phyloP scores from a whole-genome alignment of 306 rosid genomes.

The Quercus parvula region DNA sequence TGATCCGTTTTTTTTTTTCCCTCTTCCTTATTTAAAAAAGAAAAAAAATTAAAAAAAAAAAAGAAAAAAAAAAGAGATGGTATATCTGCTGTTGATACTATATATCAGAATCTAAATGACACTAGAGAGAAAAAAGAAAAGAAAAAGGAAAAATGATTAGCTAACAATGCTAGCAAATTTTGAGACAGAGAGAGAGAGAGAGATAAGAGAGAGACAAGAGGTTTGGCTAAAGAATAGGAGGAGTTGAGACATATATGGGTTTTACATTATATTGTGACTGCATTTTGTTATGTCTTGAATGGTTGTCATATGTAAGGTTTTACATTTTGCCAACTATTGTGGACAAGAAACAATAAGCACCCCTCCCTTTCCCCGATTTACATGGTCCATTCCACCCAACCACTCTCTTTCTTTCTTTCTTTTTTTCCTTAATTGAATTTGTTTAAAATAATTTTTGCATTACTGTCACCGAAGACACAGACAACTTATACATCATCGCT shows the following conservation, averaged over 20 bases:
- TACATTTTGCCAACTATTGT: conserved; percentile 31
- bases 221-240: conserved; percentile 22
- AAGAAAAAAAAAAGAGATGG: no score
- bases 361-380: conserved; percentile 18
- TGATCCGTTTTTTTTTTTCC: not conserved
- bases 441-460: no score
- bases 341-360: conserved; percentile 21
- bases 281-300: conserved; percentile 11
- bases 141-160: not conserved
- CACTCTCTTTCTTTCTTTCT: no score
- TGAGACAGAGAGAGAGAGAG: conserved; percentile 4
- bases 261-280: not conserved
- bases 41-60: no score
- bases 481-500: no score
- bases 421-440: not conserved
- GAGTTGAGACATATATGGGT: conserved; percentile 29
- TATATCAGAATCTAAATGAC: not conserved
- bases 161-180: not conserved
- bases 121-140: not conserved
- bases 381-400: conserved; percentile 14
- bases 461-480: no score
- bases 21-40: no score
- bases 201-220: not conserved
- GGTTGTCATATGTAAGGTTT: conserved; percentile 27
- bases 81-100: not conserved